phyloP scores from a whole-genome alignment of 345 rosid genomes.

The Salix purpurea region DNA sequence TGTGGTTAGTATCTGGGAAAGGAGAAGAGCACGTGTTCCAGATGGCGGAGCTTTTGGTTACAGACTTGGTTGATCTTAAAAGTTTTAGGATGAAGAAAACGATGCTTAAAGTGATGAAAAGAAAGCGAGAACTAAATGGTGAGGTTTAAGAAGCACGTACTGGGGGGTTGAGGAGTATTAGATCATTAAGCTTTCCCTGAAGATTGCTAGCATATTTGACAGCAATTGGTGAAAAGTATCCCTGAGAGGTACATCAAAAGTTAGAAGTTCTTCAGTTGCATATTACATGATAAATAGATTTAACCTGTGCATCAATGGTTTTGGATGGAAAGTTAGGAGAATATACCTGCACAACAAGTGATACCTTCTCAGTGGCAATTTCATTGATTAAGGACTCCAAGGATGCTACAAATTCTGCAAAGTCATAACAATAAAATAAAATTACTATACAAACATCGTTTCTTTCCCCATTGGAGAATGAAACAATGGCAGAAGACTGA shows the following conservation, averaged over 20 bases:
- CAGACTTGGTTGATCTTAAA: not conserved
- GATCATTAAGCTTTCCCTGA: slow-evolving; percentile 62
- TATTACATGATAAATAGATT: not conserved
- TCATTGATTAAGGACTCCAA: slow-evolving; percentile 66
- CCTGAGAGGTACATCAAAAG: slow-evolving; percentile 41
- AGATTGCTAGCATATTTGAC: slow-evolving; percentile 67
- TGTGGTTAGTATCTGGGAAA: too few species aligned
- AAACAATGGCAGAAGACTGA: not conserved
- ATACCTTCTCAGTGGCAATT: slow-evolving; percentile 46
- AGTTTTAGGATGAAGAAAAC: not conserved
- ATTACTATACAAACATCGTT: too few species aligned
- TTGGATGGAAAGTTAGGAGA: slow-evolving; percentile 1
- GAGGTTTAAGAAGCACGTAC: slow-evolving; percentile 40
- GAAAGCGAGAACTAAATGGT: slow-evolving; percentile 4
- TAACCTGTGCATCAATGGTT: not conserved
- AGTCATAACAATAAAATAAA: not conserved
- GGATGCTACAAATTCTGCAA: slow-evolving; percentile 74
- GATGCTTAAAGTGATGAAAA: not conserved
- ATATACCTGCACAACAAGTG: slow-evolving; percentile 79
- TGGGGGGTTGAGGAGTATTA: slow-evolving; percentile 85
- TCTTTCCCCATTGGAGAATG: not conserved
- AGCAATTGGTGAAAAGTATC: slow-evolving; percentile 70
- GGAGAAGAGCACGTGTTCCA: too few species aligned
- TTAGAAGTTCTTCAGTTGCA: not conserved
- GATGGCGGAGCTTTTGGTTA: too few species aligned